phyloP scores from a whole-genome alignment of 805 yeast species.

The Maudiozyma barnettii region DNA sequence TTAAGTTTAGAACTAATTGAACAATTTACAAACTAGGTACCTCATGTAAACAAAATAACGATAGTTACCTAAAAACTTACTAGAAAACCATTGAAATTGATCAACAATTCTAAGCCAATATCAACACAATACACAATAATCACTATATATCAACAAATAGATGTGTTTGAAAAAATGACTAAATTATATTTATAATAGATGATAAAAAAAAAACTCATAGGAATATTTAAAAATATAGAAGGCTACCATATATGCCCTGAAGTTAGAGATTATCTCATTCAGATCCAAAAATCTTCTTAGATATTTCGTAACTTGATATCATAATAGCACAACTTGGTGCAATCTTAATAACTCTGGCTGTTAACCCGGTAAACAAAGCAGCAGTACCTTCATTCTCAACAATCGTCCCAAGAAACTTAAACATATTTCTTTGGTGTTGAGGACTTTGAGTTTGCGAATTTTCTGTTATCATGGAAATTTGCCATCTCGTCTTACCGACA shows the following conservation, averaged over 20 bases:
- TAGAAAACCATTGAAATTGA: no score
- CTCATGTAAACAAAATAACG: no score
- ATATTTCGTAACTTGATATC: slow-evolving; percentile 90
- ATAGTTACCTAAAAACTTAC: no score
- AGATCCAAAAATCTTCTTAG: slow-evolving; percentile 40
- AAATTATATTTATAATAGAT: background rate
- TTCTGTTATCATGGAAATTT: slow-evolving; percentile 37
- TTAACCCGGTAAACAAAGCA: slow-evolving; percentile 79
- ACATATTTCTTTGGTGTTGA: slow-evolving; percentile 40
- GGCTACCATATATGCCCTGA: background rate
- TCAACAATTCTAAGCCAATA: no score
- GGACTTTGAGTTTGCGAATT: slow-evolving; percentile 8
- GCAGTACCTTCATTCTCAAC: slow-evolving; percentile 62
- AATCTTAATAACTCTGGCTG: slow-evolving; percentile 80
- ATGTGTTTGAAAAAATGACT: background rate
- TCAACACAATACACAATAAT: no score
- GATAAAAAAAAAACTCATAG: background rate
- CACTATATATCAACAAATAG: no score
- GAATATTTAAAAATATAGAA: background rate
- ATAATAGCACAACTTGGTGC: slow-evolving; percentile 98
- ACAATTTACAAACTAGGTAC: no score
- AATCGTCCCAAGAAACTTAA: slow-evolving; percentile 54
- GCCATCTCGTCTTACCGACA: slow-evolving; percentile 91
- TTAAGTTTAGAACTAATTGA: no score
- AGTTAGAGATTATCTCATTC: background rate